Percentiles rank a stretch among this genome's conserved stretches.
phyloP scores from a whole-genome alignment of 2,329 filamentous ascomycete genomes.

The Phaeomoniella chlamydospora region DNA sequence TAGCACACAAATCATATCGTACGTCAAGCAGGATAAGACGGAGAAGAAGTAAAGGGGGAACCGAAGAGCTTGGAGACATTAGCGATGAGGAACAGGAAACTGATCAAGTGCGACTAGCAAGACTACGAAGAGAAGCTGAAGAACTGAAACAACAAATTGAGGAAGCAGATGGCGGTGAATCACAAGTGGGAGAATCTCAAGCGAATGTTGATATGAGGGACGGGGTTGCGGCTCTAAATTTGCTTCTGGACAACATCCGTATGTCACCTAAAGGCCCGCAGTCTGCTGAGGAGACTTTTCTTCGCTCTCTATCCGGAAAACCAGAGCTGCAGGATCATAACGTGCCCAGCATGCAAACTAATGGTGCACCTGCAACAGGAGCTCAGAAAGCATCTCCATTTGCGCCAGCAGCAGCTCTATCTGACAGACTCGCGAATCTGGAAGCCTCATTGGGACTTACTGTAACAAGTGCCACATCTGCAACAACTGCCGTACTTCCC shows the following conservation, averaged over 20 bases:
- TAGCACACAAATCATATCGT: slow-evolving; percentile 72
- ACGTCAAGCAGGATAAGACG: slow-evolving; percentile 53
- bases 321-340: slow-evolving; percentile 4
- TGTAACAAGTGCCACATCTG: slow-evolving; percentile 41
- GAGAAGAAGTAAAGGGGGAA: slow-evolving; percentile 20
- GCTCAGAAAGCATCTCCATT: slow-evolving; percentile 37
- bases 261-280: slow-evolving; percentile 15
- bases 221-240: slow-evolving; percentile 54
- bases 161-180: slow-evolving; percentile 36
- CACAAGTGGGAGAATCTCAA: slow-evolving; percentile 36
- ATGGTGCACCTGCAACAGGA: not conserved
- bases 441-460: slow-evolving; percentile 73
- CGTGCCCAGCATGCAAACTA: not conserved
- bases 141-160: slow-evolving; percentile 46
- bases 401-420: slow-evolving; percentile 74
- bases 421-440: slow-evolving; percentile 61
- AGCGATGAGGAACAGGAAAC: slow-evolving; percentile 71
- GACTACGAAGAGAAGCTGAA: slow-evolving; percentile 69
- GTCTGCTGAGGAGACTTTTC: slow-evolving; percentile 20
- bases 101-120: slow-evolving; percentile 63
- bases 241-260: slow-evolving; percentile 53
- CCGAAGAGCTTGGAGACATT: slow-evolving; percentile 55
- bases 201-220: slow-evolving; percentile 29
- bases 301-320: slow-evolving; percentile 16
- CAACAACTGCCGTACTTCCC: slow-evolving; percentile 56